Base-by-base conservation (phyloP, 176 grass and related monocot genomes). In the Stipa capillata region DNA sequence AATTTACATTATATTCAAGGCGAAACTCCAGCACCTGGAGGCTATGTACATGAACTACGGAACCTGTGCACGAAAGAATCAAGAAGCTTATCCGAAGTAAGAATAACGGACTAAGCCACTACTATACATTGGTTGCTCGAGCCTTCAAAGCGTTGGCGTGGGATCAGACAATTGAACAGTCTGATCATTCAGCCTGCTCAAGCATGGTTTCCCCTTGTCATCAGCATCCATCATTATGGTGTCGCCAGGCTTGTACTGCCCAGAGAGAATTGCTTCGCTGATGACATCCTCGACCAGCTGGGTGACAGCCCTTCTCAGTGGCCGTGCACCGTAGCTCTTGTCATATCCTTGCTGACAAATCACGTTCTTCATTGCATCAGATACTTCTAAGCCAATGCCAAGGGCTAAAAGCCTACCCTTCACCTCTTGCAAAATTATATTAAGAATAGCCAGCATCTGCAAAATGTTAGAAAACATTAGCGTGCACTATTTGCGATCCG, bases 231-330 rank as follows among this genome's bases (percentile, higher is more conserved):
- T 87, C 78, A 86, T 73, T 87, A 99, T 78, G 29, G 92, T 91
- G 49, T 95, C 97, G 4, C 90, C 92, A 27, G 87, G 74, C 65
- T 91, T 91, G 63, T 58, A 99, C 43, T 87, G 82, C 59, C 92
- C 92, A 57, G 85, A 82, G 56, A 99, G 97, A 85, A 99, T 93
- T 42, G 85, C 89, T 87, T 93, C 92, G 55, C 92, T 99, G 48
- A 95, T 59, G 7, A 88, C 87, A 88, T 93, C 97, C 77, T 99
- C 97, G 41, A 99, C 81, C 11, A 95, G 76, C 31, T 84, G 83
- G 79, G 88, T 93, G 43, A 99, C 81, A 0, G 90, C 90, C 47
- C 97, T 90, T 70, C 97, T 87, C 43, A 99, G 65, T 41, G 90
- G 90, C 49, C 97, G 86, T 1, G 97, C 97, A 37, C 92, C 97